Conservation (phyloP, 129 eudicot species). For the Flaveria brownii region DNA sequence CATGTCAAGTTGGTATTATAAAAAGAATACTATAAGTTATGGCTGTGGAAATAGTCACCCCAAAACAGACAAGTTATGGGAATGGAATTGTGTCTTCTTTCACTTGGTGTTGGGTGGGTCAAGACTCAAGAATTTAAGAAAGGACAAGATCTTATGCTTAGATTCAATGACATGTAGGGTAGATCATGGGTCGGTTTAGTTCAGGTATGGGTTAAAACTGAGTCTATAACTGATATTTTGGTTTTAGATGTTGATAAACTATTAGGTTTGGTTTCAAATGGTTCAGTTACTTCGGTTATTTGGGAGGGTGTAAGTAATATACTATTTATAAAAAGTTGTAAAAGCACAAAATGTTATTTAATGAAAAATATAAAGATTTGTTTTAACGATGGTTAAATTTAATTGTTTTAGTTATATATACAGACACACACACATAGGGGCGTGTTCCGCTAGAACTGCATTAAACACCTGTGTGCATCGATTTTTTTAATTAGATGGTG, state of each 20-base stretch:
- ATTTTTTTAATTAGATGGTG: too few species aligned
- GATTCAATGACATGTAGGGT: constrained; percentile 23
- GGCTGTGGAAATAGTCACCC: constrained; percentile 25
- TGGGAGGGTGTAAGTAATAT: background rate
- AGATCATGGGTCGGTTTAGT: background rate
- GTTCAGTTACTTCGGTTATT: background rate
- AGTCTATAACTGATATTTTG: background rate
- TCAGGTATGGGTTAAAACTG: background rate
- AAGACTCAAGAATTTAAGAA: constrained; percentile 14
- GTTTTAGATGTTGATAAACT: background rate
- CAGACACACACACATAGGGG: too few species aligned
- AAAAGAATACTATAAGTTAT: constrained; percentile 23
- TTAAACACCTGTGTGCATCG: too few species aligned
- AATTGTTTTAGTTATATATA: background rate
- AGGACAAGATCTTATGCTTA: constrained; percentile 24
- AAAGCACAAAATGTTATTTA: too few species aligned
- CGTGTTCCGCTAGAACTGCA: too few species aligned
- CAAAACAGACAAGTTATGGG: constrained; percentile 37
- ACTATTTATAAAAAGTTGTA: too few species aligned
- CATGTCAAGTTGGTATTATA: constrained; percentile 35
- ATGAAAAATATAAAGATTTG: too few species aligned
- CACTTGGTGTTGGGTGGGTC: constrained; percentile 20
- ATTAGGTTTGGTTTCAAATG: background rate
- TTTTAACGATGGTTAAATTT: background rate
- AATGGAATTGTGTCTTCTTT: constrained; percentile 21